phyloP scores from a whole-genome alignment of 495 filamentous ascomycete genomes.

The Penicillium chermesinum region DNA sequence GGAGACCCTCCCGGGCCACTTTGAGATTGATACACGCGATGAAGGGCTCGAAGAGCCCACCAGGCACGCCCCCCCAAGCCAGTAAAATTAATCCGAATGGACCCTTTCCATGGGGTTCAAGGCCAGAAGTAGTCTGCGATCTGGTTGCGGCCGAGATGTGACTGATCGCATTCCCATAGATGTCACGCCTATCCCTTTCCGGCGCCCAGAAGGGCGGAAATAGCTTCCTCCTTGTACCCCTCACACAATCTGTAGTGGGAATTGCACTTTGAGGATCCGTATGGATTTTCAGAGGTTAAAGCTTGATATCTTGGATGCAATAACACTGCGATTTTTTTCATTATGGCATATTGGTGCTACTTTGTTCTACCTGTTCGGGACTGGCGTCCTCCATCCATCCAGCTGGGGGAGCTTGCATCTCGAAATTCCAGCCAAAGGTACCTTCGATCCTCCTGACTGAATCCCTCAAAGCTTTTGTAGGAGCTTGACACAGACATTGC shows the following conservation, averaged over 20 bases:
- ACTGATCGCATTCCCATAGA: slow-evolving; percentile 19
- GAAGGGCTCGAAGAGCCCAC: not conserved
- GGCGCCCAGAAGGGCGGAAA: slow-evolving; percentile 2
- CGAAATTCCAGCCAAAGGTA: slow-evolving; percentile 62
- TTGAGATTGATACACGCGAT: slow-evolving; percentile 2
- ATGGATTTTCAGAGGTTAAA: no score
- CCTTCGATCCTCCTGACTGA: slow-evolving; percentile 76
- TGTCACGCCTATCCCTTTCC: slow-evolving; percentile 20
- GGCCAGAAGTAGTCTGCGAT: not conserved
- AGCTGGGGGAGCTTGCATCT: slow-evolving; percentile 30
- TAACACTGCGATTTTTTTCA: not conserved
- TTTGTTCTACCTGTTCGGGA: slow-evolving; percentile 16
- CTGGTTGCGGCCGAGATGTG: slow-evolving; percentile 3
- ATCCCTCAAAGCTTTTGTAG: slow-evolving; percentile 76
- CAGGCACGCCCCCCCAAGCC: not conserved
- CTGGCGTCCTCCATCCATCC: slow-evolving; percentile 27
- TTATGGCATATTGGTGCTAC: slow-evolving; percentile 28
- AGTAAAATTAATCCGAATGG: not conserved
- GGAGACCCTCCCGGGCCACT: slow-evolving; percentile 11
- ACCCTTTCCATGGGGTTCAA: not conserved
- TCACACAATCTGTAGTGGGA: not conserved
- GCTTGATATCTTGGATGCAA: not conserved
- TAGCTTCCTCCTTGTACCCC: not conserved
- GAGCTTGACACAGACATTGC: slow-evolving; percentile 62
- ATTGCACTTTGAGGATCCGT: no score